Base-by-base conservation (phyloP, 192 early-diverging fungal genomes). In the Coemansia asiatica region DNA sequence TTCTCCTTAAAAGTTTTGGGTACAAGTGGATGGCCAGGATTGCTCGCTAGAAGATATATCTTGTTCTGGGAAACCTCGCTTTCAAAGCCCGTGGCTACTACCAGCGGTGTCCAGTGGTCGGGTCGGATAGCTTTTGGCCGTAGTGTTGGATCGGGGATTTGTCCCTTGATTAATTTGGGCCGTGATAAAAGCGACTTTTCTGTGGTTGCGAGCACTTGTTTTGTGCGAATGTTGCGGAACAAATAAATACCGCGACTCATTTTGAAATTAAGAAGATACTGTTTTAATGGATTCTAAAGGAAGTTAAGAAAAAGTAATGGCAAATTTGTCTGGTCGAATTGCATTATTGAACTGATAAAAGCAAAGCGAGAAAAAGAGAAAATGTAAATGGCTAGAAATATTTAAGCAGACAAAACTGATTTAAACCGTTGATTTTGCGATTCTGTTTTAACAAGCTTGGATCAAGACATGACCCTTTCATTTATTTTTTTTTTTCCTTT, bases 21-120 rank as follows among this genome's bases (percentile, higher is more conserved):
- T 16, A 53, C 57, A 36, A 81, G 68, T 19, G 74, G 79, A 47
- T 63, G 56, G 50, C 79, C 74, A 25, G 68, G 60, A 51, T 72
- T 62, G 33, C 68, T 62, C 2, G 64, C 64, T 28, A 81, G 63
- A 21, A 54, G 69, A 44, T 73, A 76, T 9, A 53, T 48, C 51
- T 72, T 44, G 44, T 21, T 31, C 16, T 63, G 79, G 12, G 66
- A 59, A 21, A 27, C 16, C 22, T 76, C 60, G 16, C 56, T 63
- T 21, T 68, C 63, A 44, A 76, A 76, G 18, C 79, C 79, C 7
- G 66, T 50, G 16, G 74, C 74, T 0, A 76, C 82, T 0, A 80
- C 67, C n/a, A 80, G 53, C 10, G 82, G 82, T 7, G 62, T 70
- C 82, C 82, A 84, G 22, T 79, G 74, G 64, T 84, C 82, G 13